phyloP scores from a whole-genome alignment of 805 yeast genomes.

The Millerozyma acaciae region DNA sequence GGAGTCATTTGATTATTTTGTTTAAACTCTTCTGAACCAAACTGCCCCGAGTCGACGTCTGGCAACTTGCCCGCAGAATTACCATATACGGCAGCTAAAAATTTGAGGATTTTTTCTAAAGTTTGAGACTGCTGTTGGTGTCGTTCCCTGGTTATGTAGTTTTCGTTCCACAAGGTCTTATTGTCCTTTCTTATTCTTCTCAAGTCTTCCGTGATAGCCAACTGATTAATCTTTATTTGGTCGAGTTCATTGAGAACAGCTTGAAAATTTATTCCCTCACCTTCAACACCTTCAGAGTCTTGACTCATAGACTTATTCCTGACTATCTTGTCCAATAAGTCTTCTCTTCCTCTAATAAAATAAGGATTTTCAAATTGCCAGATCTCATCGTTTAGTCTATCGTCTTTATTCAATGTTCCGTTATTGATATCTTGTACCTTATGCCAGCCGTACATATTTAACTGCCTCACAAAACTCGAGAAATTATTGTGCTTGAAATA shows the following conservation, averaged over 20 bases:
- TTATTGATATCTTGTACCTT: conserved; percentile 89
- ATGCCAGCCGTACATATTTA: conserved; percentile 99
- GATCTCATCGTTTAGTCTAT: conserved; percentile 62
- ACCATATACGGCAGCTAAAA: conserved; percentile 80
- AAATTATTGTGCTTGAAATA: conserved; percentile 95
- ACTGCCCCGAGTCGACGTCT: conserved; percentile 25
- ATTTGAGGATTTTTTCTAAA: conserved; percentile 79
- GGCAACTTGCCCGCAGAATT: conserved; percentile 48
- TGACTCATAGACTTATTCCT: conserved; percentile 54
- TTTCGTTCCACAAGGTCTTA: conserved; percentile 88
- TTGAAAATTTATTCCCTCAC: conserved; percentile 41
- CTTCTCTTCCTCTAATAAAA: conserved; percentile 75
- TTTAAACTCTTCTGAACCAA: conserved; percentile 10
- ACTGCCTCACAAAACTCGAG: conserved; percentile 90
- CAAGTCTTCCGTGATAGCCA: conserved; percentile 78
- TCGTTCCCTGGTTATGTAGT: conserved; percentile 75
- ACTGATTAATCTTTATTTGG: conserved; percentile 70
- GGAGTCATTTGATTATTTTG: conserved; percentile 18
- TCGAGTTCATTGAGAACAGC: conserved; percentile 69
- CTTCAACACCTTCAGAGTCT: conserved; percentile 18
- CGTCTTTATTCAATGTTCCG: conserved; percentile 53
- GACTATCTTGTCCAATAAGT: conserved; percentile 77
- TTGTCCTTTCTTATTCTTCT: conserved; percentile 82
- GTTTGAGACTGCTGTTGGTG: conserved; percentile 85
- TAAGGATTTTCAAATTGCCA: conserved; percentile 87